Base-by-base conservation (phyloP, 148 eudicot species). In the Nepenthes mirabilis region DNA sequence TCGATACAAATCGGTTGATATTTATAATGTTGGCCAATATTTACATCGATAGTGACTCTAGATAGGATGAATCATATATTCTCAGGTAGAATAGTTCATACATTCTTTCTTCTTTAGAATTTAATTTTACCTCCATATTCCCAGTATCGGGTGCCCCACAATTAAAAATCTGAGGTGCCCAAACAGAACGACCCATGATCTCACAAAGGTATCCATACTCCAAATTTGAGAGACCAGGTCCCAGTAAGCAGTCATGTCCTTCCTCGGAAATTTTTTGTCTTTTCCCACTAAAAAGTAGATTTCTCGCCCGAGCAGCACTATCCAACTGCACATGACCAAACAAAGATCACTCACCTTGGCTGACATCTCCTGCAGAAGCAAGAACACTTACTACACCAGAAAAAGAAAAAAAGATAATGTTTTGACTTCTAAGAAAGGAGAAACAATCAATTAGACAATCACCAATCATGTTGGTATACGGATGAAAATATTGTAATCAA, bases 71-170 rank as follows among this genome's bases (percentile, higher is more conserved):
- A n/a, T n/a, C n/a, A n/a, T n/a, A n/a, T n/a, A n/a, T n/a, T n/a
- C n/a, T 40, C 45, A 40, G 8, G 45, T 40, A 40, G 45, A 8
- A 49, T 49, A 10, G 11, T n/a, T 10, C 14, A 6, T 3, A 49
- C 52, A 49, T n/a, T 49, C 12, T 5, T 49, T 12, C 11, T 11
- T 45, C 2, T 49, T 11, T 2, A n/a, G 11, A 49, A n/a, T 49
- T 5, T 6, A 49, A 49, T 5, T 49, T 49, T 79, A 88, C 98
- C 98, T 93, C 98, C 96, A 86, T 93, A 75, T 93, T 93, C 72
- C 98, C 98, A 56, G 98, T 93, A 73, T 93, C 98, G 56, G 98
- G 98, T 56, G 98, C 96, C 68, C 96, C 98, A 68, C 98, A 93
- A 58, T 93, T 93, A 68, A 93, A 93, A 67, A 93, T 82, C 76